A percentile compares a stretch with the other conserved stretches of the same genome.
phyloP scores from a whole-genome alignment of 192 early-diverging fungal genomes.

The Backusella circina region DNA sequence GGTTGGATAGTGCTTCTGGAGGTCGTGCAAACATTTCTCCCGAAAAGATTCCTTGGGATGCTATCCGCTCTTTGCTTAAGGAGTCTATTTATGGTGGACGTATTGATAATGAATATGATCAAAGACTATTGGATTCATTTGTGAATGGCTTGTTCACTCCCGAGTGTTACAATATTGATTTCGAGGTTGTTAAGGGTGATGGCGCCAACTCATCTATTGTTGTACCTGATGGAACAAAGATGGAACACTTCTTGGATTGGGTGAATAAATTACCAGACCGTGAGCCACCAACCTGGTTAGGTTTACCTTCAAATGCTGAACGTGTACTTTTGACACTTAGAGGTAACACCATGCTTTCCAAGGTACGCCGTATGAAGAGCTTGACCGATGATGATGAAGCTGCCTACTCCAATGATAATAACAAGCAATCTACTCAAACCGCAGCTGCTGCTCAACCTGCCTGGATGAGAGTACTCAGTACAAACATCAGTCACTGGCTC shows the following conservation, averaged over 20 bases:
- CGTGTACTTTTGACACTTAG: conserved; percentile 80
- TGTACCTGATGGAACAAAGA: conserved; percentile 83
- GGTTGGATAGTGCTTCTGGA: conserved; percentile 78
- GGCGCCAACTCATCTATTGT: conserved; percentile 42
- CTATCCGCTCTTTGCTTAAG: conserved; percentile 79
- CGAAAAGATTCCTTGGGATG: conserved; percentile 94
- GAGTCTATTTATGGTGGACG: conserved; percentile 96
- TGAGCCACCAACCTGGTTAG: conserved; percentile 97
- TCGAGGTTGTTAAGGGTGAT: conserved; percentile 34
- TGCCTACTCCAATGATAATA: conserved; percentile 36
- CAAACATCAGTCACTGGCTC: conserved; percentile 56
- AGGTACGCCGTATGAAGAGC: conserved; percentile 81
- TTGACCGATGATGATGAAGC: conserved; percentile 81
- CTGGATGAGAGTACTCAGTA: conserved; percentile 70
- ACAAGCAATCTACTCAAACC: conserved; percentile 9
- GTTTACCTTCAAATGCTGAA: conserved; percentile 92
- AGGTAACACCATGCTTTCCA: conserved; percentile 78
- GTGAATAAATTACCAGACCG: conserved; percentile 80
- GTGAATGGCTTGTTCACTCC: conserved; percentile 79
- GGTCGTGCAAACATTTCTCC: conserved; percentile 90
- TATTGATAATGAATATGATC: conserved; percentile 92
- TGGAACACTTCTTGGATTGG: conserved; percentile 89
- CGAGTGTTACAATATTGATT: conserved; percentile 77
- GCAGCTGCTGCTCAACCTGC: conserved; percentile 50
- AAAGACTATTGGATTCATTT: conserved; percentile 81